Evolutionary conservation across 106 monocot genomes (phyloP), one percentile per base, ranked within the genome.

Genomic region (Allium fistulosum): DNA sequence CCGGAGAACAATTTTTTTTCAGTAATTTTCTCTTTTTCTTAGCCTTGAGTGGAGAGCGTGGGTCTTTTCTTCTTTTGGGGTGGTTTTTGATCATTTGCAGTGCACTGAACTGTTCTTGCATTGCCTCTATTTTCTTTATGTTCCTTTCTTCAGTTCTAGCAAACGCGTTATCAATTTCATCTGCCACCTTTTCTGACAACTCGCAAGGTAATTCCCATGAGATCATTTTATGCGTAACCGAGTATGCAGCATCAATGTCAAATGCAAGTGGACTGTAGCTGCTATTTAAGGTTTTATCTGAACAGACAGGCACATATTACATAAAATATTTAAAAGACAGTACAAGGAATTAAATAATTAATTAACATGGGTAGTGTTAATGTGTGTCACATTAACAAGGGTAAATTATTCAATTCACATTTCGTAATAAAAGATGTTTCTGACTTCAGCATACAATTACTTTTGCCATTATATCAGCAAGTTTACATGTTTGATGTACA

Each of bases 161-260:
- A 60, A 80, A 63, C 59, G 78, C 28, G 65, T 78, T 84, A 52
- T 71, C 69, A 45, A 99, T 81, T 64, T 99, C 92, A 13, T 76
- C 69, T 56, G 46, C 78, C 16, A 93, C 65, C 69, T 72, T 81
- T 65, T 87, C 79, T 69, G 97, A 80, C 46, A 99, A 63, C 47
- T 92, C 65, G 68, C 90, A 99, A 5, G 61, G 80, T 15, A 89
- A 90, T 4, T 63, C 79, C 84, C 84, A 88, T 11, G 86, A 84
- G 77, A 99, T 28, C 28, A 90, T 14, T 60, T 45, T 73, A 73
- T 86, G 79, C 26, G 88, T 47, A 59, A 77, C 73, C 57, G 62
- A 72, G 73, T 99, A 84, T 48, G 76, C 79, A 48, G 92, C 82
- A 76, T 84, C 80, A 62, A 89, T 75, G 71, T 90, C 92, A 84